Conservation (phyloP, 78 protist species). For the Dictyostelium capitatum region DNA sequence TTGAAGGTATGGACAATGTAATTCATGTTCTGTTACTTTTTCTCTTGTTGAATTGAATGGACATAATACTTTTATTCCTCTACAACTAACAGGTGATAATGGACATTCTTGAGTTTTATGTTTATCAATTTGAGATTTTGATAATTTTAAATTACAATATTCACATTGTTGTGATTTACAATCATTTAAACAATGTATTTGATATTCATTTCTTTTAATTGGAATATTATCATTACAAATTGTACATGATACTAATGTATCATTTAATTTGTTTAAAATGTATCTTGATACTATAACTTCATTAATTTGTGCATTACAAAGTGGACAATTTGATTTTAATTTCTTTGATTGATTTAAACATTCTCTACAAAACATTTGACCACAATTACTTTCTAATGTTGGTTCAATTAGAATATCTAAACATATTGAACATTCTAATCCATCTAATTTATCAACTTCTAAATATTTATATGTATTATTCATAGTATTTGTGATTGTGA, state of each 20-base stretch:
- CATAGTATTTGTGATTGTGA: too few species aligned
- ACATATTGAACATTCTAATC: constrained; percentile 20
- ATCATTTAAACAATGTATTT: background rate
- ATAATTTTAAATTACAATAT: background rate
- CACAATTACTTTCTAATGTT: background rate
- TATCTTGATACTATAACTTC: background rate
- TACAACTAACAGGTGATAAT: background rate
- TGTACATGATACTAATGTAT: background rate
- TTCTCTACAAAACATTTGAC: constrained; percentile 7
- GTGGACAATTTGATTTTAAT: background rate
- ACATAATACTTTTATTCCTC: background rate
- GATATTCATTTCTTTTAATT: background rate
- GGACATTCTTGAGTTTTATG: background rate
- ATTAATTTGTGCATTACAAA: background rate
- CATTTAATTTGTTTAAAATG: constrained; percentile 3
- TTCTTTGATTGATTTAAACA: background rate
- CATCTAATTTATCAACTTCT: background rate
- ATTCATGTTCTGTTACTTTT: background rate
- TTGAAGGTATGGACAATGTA: background rate
- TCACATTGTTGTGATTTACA: background rate
- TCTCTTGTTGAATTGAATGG: background rate
- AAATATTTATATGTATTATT: constrained; percentile 1
- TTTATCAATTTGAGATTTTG: background rate
- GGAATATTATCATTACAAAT: background rate
- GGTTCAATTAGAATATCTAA: background rate